Percentiles rank a stretch among this genome's conserved stretches.
Conservation (phyloP, 306 rosid genomes). For the Argentina anserina region DNA sequence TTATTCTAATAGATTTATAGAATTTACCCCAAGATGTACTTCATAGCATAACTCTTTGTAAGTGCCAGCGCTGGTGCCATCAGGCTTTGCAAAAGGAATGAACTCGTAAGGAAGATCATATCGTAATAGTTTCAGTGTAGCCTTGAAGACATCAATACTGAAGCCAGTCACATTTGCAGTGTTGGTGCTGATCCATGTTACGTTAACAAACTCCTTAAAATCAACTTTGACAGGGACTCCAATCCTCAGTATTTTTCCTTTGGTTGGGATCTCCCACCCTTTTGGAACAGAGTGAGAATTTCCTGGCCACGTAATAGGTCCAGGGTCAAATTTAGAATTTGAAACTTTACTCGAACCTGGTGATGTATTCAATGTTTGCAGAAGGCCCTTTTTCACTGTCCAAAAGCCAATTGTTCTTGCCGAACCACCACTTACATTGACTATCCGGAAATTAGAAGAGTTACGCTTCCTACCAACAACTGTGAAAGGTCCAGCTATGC, state of each 20-base stretch:
- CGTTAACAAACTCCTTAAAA: slow-evolving; percentile 10
- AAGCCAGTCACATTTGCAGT: slow-evolving; percentile 6
- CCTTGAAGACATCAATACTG: slow-evolving; percentile 22
- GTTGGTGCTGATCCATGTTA: neutral
- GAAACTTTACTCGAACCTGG: neutral
- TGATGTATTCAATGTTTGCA: slow-evolving; percentile 10
- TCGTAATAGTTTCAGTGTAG: slow-evolving; percentile 21
- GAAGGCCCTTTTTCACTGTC: slow-evolving; percentile 30
- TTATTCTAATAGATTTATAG: too few relatives aligned
- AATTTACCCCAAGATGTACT: neutral
- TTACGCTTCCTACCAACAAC: slow-evolving; percentile 9
- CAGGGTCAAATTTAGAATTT: neutral
- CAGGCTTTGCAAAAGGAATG: slow-evolving; percentile 26
- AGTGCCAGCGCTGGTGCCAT: slow-evolving; percentile 7
- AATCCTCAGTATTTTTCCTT: slow-evolving; percentile 16
- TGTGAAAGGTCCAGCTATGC: slow-evolving; percentile 16
- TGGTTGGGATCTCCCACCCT: slow-evolving; percentile 24
- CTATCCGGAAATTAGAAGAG: slow-evolving; percentile 14
- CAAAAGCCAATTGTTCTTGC: slow-evolving; percentile 45
- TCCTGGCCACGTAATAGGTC: slow-evolving; percentile 32
- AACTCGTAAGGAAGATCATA: slow-evolving; percentile 24
- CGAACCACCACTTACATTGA: slow-evolving; percentile 36
- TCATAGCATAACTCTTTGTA: slow-evolving; percentile 23
- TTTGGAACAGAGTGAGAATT: slow-evolving; percentile 10
- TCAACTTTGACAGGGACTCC: slow-evolving; percentile 17